Evolutionary conservation across 768 basidiomycete genomes (phyloP).

Genomic region (Mycena amicta): DNA sequence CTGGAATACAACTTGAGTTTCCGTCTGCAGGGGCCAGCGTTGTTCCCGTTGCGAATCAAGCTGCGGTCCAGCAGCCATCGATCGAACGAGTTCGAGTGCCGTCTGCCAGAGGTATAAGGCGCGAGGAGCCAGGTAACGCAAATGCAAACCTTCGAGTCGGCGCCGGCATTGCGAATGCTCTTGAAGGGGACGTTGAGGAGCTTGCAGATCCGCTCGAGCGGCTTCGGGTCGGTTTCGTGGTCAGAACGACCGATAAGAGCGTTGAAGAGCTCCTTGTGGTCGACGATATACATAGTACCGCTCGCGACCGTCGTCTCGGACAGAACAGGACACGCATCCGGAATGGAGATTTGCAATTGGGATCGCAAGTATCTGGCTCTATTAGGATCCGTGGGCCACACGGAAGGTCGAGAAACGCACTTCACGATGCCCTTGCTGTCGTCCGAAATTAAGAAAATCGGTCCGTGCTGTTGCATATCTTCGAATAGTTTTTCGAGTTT

Average conservation of each 20-base stretch:
- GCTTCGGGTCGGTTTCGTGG: constrained; percentile 49
- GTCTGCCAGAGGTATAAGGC: constrained; percentile 46
- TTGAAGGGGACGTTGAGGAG: constrained; percentile 60
- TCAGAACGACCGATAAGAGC: constrained; percentile 63
- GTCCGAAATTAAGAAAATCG: constrained; percentile 61
- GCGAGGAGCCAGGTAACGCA: background rate
- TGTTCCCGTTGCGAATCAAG: constrained; percentile 76
- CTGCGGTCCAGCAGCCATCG: constrained; percentile 75
- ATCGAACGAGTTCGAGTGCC: constrained; percentile 63
- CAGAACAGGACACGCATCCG: constrained; percentile 55
- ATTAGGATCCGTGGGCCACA: background rate
- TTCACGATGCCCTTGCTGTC: constrained; percentile 58
- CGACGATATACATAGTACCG: constrained; percentile 58
- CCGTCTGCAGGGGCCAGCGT: constrained; percentile 65
- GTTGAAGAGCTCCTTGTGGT: constrained; percentile 74
- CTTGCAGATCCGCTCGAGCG: constrained; percentile 62
- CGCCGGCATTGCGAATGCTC: constrained; percentile 81
- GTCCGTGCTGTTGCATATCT: constrained; percentile 35
- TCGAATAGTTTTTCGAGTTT: constrained; percentile 42
- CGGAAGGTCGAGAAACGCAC: constrained; percentile 28
- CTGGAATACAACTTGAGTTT: constrained; percentile 58
- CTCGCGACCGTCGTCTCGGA: too few species aligned
- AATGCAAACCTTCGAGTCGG: constrained; percentile 78
- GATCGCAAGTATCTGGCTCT: constrained; percentile 54
- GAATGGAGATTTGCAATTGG: constrained; percentile 55